These are phyloP conservation scores for Miscanthus sacchariflorus DNA, from an alignment of 202 grass and related monocot species.

Conservation along the genomic window DNA sequence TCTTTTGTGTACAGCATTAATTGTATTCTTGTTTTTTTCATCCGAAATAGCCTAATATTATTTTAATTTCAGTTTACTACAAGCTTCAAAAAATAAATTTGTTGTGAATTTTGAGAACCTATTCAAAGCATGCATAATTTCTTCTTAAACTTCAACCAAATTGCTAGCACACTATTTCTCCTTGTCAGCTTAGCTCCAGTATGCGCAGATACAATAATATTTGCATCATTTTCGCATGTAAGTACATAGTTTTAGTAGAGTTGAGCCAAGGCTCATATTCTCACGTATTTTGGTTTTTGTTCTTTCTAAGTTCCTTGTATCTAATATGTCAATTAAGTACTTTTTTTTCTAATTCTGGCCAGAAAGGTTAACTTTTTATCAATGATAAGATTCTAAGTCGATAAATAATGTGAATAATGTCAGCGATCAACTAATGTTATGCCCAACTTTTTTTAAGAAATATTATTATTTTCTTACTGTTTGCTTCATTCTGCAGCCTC, in stretches of 20 bases:
- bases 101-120: neutral
- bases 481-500: slow-evolving; percentile 49
- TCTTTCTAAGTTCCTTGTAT: neutral
- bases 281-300: neutral
- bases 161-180: neutral
- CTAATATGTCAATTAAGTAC: neutral
- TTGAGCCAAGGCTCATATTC: neutral
- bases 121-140: neutral
- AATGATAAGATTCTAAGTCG: neutral
- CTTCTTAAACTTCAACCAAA: neutral
- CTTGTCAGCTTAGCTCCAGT: neutral
- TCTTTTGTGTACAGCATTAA: neutral
- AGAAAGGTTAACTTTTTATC: neutral
- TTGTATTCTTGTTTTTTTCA: neutral
- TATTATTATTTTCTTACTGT: slow-evolving; percentile 31
- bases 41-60: neutral
- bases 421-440: neutral
- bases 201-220: neutral
- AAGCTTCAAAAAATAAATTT: neutral
- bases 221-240: neutral
- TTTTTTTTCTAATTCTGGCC: neutral
- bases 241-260: neutral
- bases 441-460: neutral
- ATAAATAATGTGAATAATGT: neutral
- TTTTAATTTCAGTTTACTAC: neutral